Conservation (phyloP, 2,329 filamentous ascomycete genomes). For the Arthrobotrys conoides region DNA sequence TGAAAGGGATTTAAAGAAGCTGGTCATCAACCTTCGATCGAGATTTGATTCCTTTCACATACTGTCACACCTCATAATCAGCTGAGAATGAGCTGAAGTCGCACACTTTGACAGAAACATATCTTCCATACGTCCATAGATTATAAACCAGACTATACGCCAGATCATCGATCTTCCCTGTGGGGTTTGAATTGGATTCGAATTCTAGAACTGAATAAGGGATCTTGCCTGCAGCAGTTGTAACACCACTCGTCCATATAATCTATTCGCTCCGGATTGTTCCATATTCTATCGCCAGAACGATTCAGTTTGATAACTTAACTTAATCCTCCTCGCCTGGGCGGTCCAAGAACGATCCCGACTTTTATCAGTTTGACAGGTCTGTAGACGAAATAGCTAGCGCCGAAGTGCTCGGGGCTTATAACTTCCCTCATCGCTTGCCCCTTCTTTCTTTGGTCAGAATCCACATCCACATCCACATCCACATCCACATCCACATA, state of each 20-base stretch:
- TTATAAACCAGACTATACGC: neutral
- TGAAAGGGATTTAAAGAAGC: constrained; percentile 28
- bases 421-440: constrained; percentile 25
- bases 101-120: constrained; percentile 37
- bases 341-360: constrained; percentile 8
- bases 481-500: too few species aligned
- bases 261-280: constrained; percentile 1
- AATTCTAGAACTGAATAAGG: constrained; percentile 19
- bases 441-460: constrained; percentile 22
- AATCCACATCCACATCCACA: too few species aligned
- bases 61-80: constrained; percentile 36
- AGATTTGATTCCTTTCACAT: constrained; percentile 13
- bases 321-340: constrained; percentile 26
- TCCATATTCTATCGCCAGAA: constrained; percentile 19
- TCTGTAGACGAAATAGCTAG: constrained; percentile 36
- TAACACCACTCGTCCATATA: constrained; percentile 17
- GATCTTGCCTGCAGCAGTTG: constrained; percentile 32
- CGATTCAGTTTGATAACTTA: constrained; percentile 23
- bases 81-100: constrained; percentile 40
- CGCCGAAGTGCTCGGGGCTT: constrained; percentile 29
- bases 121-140: neutral
- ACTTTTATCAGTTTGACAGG: constrained; percentile 45
- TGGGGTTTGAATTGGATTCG: neutral
- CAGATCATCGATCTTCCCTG: constrained; percentile 4
- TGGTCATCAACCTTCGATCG: constrained; percentile 12